phyloP scores from a whole-genome alignment of 139 green algal genomes.

The Chlamydomonas asymmetrica region DNA sequence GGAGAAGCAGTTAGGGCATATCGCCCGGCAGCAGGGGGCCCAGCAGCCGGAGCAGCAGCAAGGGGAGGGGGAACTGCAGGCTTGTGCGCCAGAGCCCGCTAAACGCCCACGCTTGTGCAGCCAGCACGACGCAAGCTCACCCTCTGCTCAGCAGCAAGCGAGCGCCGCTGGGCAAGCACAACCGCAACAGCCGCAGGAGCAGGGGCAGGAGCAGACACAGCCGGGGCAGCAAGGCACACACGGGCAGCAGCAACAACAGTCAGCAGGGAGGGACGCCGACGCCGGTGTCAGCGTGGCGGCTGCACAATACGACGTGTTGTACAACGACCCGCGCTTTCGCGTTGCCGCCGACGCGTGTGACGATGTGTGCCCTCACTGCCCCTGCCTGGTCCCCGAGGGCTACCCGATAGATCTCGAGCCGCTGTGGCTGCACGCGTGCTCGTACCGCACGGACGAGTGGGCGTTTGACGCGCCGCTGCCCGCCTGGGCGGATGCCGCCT shows the following conservation, averaged over 20 bases:
- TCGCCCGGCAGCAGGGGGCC: neutral
- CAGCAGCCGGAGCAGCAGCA: neutral
- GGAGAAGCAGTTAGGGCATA: neutral
- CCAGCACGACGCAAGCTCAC: too few species aligned
- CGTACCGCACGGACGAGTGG: slow-evolving; percentile 57
- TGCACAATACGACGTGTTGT: too few species aligned
- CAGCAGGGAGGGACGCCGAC: too few species aligned
- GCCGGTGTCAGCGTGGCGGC: too few species aligned
- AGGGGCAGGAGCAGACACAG: slow-evolving; percentile 36
- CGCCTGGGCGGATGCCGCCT: slow-evolving; percentile 55
- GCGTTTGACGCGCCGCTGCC: slow-evolving; percentile 61
- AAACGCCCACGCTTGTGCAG: too few species aligned
- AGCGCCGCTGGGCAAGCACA: neutral
- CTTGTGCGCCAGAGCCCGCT: too few species aligned
- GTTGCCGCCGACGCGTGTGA: slow-evolving; percentile 15
- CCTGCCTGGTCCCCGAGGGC: slow-evolving; percentile 42
- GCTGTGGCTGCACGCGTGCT: slow-evolving; percentile 75
- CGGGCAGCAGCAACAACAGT: too few species aligned
- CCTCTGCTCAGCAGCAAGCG: too few species aligned
- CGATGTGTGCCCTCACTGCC: slow-evolving; percentile 57
- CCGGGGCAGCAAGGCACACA: too few species aligned
- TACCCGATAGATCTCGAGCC: slow-evolving; percentile 66
- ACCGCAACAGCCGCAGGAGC: neutral
- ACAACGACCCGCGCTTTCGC: slow-evolving; percentile 6
- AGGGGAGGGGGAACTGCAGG: too few species aligned